Conservation (phyloP, 2,329 filamentous ascomycete genomes). For the Aspergillus viridinutans region DNA sequence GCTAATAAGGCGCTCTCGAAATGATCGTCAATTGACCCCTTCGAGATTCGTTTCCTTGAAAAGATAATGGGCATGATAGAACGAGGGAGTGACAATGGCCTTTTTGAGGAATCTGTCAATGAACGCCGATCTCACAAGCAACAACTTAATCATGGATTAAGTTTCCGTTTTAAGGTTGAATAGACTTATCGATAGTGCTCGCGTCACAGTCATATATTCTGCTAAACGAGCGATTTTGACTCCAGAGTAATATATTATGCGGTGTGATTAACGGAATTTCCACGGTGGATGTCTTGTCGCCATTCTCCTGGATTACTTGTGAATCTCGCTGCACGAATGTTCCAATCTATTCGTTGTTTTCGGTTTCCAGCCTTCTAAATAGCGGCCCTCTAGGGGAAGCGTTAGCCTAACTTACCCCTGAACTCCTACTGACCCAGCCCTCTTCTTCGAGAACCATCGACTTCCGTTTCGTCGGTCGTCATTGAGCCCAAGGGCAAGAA, state of each 20-base stretch:
- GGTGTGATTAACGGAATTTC: background rate
- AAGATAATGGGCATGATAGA: background rate
- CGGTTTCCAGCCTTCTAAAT: background rate
- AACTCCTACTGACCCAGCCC: background rate
- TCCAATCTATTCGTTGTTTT: background rate
- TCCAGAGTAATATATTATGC: background rate
- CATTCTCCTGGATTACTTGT: background rate
- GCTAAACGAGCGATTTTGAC: background rate
- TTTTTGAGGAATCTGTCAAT: background rate
- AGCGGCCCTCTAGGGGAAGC: background rate
- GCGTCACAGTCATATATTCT: background rate
- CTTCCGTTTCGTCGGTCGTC: background rate
- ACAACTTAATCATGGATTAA: background rate
- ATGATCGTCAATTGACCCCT: background rate
- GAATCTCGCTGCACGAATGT: background rate
- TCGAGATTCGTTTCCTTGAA: background rate
- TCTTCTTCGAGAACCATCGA: background rate
- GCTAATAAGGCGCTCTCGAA: background rate
- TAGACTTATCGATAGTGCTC: background rate
- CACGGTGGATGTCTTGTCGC: background rate
- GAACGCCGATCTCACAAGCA: background rate
- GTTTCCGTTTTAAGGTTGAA: background rate
- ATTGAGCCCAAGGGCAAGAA: background rate
- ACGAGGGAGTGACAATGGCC: background rate
- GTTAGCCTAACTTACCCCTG: background rate